Base-by-base conservation (phyloP, 2,329 filamentous ascomycete species). In the Calycina herbarum region DNA sequence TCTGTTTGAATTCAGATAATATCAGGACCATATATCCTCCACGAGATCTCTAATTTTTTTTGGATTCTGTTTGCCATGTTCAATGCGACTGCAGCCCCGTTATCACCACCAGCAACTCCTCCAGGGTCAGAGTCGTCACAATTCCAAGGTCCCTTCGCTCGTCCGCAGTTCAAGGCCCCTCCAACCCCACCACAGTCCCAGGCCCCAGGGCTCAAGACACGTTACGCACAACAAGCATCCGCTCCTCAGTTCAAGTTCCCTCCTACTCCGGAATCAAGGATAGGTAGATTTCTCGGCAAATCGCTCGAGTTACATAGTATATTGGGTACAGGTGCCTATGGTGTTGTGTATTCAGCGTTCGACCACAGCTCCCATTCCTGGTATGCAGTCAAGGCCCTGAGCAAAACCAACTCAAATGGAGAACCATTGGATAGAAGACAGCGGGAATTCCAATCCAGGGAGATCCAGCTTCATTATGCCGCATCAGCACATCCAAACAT, bases 331-430 rank as follows among this genome's bases (percentile, higher is more conserved):
- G 95, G 95, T 73, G 95, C 95, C 65, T 99, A 99, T 79, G 95
- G 95, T 70, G 94, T 97, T 54, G 95, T 99, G 31, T 98, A 98
- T 82, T 88, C 89, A 91, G 79, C 94, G 95, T 80, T 86, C 94
- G 76, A 89, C 89, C 77, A 94, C 89, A 72, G 86, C 61, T 73
- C 73, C 29, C 61, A 90, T 77, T 85, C 88, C 66, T 89, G 87
- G 70, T 99, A 96, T 83, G 95, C 95, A 70, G 94, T 99, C 76
- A 99, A 99, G 84, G 94, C 94, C 68, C 85, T 99, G 76, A 95
- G 93, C 88, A 98, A 97, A 80, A 85, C 89, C 79, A 95, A 94
- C 78, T 75, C 84, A 70, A 85, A 89, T 76, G 87, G 87, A 70
- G 82, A 84, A 13, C 85, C 85, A 42, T 83, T 98, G 82, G 94